A percentile compares a stretch with the other conserved stretches of the same genome.
These are phyloP conservation scores for Aspergillus panamensis DNA, from an alignment of 495 filamentous ascomycete genomes.

Conservation along the genomic window DNA sequence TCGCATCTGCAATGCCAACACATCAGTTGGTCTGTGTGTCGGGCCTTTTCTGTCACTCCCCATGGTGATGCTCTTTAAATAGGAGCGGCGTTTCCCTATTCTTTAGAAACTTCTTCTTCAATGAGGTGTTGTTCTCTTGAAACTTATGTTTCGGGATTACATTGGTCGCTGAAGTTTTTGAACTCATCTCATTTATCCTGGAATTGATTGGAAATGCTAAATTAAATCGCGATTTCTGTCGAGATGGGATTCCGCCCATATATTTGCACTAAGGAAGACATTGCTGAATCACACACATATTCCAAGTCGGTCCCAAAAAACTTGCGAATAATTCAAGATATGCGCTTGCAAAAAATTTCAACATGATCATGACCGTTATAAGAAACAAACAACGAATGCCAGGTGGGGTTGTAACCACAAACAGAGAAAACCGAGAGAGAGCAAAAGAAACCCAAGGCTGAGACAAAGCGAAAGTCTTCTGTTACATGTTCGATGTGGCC, in stretches of 20 bases:
- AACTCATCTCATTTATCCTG: too few relatives aligned
- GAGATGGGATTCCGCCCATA: too few relatives aligned
- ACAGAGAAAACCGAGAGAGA: slow-evolving; percentile 4
- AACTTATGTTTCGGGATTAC: too few relatives aligned
- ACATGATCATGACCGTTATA: not conserved
- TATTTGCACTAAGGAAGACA: too few relatives aligned
- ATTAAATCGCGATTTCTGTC: too few relatives aligned
- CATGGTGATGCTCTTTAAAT: slow-evolving; percentile 13
- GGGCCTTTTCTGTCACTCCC: slow-evolving; percentile 4
- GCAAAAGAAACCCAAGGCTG: slow-evolving; percentile 1
- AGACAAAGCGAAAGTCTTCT: slow-evolving; percentile 2
- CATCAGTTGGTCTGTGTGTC: slow-evolving; percentile 40
- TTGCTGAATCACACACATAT: too few relatives aligned
- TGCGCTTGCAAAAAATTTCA: not conserved
- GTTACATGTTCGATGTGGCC: slow-evolving; percentile 19
- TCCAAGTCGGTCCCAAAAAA: too few relatives aligned
- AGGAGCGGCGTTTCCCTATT: slow-evolving; percentile 5
- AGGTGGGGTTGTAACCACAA: not conserved
- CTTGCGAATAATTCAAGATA: too few relatives aligned
- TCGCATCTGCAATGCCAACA: slow-evolving; percentile 37
- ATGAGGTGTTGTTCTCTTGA: too few relatives aligned
- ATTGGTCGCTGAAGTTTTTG: too few relatives aligned
- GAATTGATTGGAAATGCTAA: too few relatives aligned
- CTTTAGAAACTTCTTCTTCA: too few relatives aligned
- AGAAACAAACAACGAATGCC: not conserved